A percentile compares a stretch with the other conserved stretches of the same genome.
These are phyloP conservation scores for Apiotrichum domesticum DNA, from an alignment of 1,284 basidiomycete species.

Conservation along the genomic window DNA sequence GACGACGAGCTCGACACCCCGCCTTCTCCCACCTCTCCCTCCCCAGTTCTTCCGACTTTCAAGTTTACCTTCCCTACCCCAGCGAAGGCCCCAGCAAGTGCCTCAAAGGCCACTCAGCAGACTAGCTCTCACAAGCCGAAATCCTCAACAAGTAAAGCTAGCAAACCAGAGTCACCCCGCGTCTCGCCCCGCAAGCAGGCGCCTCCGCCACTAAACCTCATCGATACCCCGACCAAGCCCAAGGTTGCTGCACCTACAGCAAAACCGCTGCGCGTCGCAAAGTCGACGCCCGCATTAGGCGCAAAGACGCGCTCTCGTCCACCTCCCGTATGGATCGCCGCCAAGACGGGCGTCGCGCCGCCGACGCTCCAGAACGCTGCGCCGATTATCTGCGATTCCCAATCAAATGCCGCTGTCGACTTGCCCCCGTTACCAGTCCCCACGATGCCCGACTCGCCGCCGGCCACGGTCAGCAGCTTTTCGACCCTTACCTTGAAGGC, in stretches of 20 bases:
- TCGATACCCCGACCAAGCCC: not conserved
- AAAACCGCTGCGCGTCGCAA: conserved; percentile 1
- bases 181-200: not conserved
- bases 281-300: conserved; percentile 11
- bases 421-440: conserved; percentile 36
- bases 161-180: not conserved
- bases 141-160: too few species aligned
- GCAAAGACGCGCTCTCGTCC: not conserved
- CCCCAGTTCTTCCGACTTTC: not conserved
- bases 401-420: conserved; percentile 37
- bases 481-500: conserved; percentile 24
- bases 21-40: not conserved
- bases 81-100: not conserved
- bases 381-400: conserved; percentile 43
- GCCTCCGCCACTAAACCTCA: not conserved
- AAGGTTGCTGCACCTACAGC: too few species aligned
- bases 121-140: not conserved
- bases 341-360: conserved; percentile 24
- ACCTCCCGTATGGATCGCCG: conserved; percentile 23
- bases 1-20: conserved; percentile 4
- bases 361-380: conserved; percentile 26
- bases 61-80: not conserved
- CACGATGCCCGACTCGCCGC: conserved; percentile 5
- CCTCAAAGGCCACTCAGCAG: not conserved
- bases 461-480: conserved; percentile 4